phyloP scores from a whole-genome alignment of 2,329 filamentous ascomycete genomes.

The Clonostachys rhizophaga region DNA sequence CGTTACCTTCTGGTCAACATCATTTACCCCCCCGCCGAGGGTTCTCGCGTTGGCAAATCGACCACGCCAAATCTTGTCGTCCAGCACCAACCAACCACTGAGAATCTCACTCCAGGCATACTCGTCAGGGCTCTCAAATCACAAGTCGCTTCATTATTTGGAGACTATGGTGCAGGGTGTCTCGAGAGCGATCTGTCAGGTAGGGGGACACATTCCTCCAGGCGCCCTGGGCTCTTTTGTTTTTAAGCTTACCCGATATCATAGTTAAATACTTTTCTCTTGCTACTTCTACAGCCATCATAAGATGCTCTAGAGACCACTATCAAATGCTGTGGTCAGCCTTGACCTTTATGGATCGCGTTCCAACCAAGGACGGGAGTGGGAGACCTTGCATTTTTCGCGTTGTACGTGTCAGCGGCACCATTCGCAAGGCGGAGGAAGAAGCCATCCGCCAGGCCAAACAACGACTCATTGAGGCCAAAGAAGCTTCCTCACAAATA shows the following conservation, averaged over 20 bases:
- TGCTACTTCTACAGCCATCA: conserved; percentile 91
- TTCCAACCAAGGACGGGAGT: conserved; percentile 56
- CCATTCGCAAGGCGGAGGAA: conserved; percentile 87
- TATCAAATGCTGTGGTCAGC: conserved; percentile 89
- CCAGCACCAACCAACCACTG: conserved; percentile 75
- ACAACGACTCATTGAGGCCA: conserved; percentile 63
- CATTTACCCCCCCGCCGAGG: conserved; percentile 63
- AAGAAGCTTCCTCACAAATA: conserved; percentile 23
- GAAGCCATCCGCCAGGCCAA: conserved; percentile 80
- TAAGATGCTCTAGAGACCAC: conserved; percentile 76
- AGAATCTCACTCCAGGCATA: conserved; percentile 60
- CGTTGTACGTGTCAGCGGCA: conserved; percentile 85
- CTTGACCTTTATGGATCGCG: conserved; percentile 69
- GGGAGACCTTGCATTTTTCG: conserved; percentile 70
- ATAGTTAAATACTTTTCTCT: conserved; percentile 88
- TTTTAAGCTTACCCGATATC: neutral
- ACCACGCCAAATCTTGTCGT: conserved; percentile 58
- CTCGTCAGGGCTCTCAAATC: conserved; percentile 67
- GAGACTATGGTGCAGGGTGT: conserved; percentile 81
- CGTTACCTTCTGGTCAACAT: conserved; percentile 95
- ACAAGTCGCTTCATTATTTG: conserved; percentile 70
- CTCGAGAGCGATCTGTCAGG: conserved; percentile 65
- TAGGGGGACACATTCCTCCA: conserved; percentile 25
- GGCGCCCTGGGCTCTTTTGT: neutral
- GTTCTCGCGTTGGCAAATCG: conserved; percentile 18